Base-by-base conservation (phyloP, 2,329 filamentous ascomycete genomes). In the Aspergillus hortae region DNA sequence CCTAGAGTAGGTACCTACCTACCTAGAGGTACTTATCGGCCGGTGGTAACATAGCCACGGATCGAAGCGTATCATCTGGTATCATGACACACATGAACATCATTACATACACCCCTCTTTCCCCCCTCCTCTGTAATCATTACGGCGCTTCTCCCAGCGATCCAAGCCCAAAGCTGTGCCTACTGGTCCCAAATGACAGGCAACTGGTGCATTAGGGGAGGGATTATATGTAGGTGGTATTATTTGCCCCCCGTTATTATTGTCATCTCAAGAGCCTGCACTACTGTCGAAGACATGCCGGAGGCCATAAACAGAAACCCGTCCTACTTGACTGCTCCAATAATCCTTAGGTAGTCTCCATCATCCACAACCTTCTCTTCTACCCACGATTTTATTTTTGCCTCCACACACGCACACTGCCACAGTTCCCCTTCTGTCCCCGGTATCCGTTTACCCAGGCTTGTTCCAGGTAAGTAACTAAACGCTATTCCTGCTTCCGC, bases 301-400 rank as follows among this genome's bases (percentile, higher is more conserved):
- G 57, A 48, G 44, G 52, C 58, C 54, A 58, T 56, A 61, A 63
- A 63, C 55, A 64, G 57, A 55, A 66, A 62, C 55, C 52, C 52
- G 52, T 57, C 54, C 46, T 51, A 46, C 41, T 47, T 32, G 30
- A 30, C 41, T 51, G 33, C 55, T 44, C 57, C 49, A 52, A 55
- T 57, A 51, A 57, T 56, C 45, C 54, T 46, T 11, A 30, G 27
- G 53, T 43, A 38, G 35, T 17, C 35, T 51, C 53, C 51, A 51
- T 48, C 57, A 53, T 53, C 46, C 40, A 55, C 46, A 46, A 46
- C 46, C 38, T 54, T 55, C 40, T 51, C 53, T 53, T 58, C 35
- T 38, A 17, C 23, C 23, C 6, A 19, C 19, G 19, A 23, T 23
- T 15, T 38, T 38, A 6, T n/a, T n/a, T 38, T 38, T 48, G 52